phyloP scores from a whole-genome alignment of 31 red algal genomes.

The Odonthalia washingtoniensis region DNA sequence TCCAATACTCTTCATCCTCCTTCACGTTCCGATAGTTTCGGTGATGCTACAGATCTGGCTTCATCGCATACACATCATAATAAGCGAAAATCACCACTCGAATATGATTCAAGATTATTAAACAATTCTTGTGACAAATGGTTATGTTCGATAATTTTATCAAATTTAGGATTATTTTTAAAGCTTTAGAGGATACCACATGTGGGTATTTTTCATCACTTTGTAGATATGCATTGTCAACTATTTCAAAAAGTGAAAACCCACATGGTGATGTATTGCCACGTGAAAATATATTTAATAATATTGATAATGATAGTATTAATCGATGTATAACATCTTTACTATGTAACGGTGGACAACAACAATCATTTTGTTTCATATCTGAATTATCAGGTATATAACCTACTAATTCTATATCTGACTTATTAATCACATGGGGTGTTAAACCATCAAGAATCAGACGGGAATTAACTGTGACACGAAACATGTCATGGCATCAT shows the following conservation, averaged over 20 bases:
- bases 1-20: too few relatives aligned
- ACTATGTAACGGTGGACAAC: background rate
- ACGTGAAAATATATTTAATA: constrained; percentile 32
- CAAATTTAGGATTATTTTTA: constrained; percentile 40
- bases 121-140: too few relatives aligned
- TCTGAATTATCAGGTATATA: too few relatives aligned
- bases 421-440: constrained; percentile 34
- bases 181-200: constrained; percentile 15
- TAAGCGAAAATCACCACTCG: too few relatives aligned
- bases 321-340: background rate
- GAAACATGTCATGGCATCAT: background rate
- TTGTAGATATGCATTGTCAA: too few relatives aligned
- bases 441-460: background rate
- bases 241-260: constrained; percentile 32
- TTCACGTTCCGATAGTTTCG: too few relatives aligned
- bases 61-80: too few relatives aligned
- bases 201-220: background rate
- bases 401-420: constrained; percentile 37
- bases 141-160: constrained; percentile 62
- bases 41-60: too few relatives aligned
- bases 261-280: constrained; percentile 58
- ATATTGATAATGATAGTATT: background rate
- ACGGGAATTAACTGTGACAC: background rate
- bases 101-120: too few relatives aligned
- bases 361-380: too few relatives aligned